Conservation (phyloP, 805 yeast species). For the Ogataea paraovalis region DNA sequence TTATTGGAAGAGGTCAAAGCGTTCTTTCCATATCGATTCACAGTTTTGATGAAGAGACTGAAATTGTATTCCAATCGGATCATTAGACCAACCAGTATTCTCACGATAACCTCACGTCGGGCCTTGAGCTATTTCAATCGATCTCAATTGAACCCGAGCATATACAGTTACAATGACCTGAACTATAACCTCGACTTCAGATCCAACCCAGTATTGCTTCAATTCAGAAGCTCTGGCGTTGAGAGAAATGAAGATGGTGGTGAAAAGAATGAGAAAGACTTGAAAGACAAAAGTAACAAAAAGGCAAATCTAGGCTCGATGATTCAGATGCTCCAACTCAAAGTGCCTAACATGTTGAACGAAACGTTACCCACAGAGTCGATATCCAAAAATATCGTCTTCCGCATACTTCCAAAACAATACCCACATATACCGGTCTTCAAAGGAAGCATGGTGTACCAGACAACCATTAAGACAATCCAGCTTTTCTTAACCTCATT, state of each 20-base stretch:
- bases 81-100: neutral
- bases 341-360: conserved; percentile 50
- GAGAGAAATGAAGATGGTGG: neutral
- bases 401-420: conserved; percentile 55
- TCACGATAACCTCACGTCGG: neutral
- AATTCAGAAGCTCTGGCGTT: neutral
- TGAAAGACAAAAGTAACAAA: conserved; percentile 22
- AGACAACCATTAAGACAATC: conserved; percentile 52
- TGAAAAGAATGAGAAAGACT: neutral
- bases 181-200: neutral
- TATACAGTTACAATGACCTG: neutral
- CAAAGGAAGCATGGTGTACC: conserved; percentile 52
- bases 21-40: too few relatives aligned
- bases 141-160: neutral
- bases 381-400: conserved; percentile 43
- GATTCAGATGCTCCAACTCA: conserved; percentile 41
- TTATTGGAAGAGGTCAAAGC: too few relatives aligned
- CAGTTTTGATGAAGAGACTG: neutral
- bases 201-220: neutral
- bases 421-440: conserved; percentile 52
- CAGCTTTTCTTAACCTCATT: conserved; percentile 52
- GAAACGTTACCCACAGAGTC: conserved; percentile 40
- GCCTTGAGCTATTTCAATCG: neutral
- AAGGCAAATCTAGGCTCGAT: conserved; percentile 53
- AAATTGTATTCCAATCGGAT: neutral